Evolutionary conservation across 768 basidiomycete species (phyloP).

Genomic region (Xerocomellus chrysenteron): DNA sequence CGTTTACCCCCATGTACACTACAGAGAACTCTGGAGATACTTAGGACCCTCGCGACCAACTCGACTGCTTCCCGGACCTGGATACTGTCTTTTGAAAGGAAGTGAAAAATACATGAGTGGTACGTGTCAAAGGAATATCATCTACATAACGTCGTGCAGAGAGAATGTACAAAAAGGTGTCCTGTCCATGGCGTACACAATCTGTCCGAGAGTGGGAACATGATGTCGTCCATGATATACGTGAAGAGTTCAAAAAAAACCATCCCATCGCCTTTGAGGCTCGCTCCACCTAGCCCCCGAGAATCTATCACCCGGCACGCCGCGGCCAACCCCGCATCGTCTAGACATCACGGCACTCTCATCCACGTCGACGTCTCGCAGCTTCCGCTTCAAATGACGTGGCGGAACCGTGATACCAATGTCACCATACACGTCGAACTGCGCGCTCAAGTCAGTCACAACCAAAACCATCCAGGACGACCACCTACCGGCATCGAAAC

Average conservation of each 20-base stretch:
- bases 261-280: neutral
- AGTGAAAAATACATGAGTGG: neutral
- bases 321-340: slow-evolving; percentile 2
- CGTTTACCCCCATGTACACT: too few species aligned
- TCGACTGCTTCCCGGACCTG: neutral
- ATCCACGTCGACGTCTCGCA: slow-evolving; percentile 8
- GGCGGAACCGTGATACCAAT: slow-evolving; percentile 7
- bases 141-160: neutral
- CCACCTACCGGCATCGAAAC: slow-evolving; percentile 14
- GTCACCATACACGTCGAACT: slow-evolving; percentile 1
- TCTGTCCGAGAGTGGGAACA: neutral
- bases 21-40: too few species aligned
- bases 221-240: neutral
- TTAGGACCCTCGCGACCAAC: too few species aligned
- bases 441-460: neutral
- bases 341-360: neutral
- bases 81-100: neutral
- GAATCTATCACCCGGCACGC: neutral
- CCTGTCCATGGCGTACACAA: neutral
- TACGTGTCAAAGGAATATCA: slow-evolving; percentile 2
- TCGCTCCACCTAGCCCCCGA: neutral
- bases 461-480: neutral
- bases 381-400: slow-evolving; percentile 18
- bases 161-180: neutral
- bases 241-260: neutral